These are phyloP conservation scores for Venturia aucupariae DNA, from an alignment of 2,329 filamentous ascomycete species.

Conservation along the genomic window DNA sequence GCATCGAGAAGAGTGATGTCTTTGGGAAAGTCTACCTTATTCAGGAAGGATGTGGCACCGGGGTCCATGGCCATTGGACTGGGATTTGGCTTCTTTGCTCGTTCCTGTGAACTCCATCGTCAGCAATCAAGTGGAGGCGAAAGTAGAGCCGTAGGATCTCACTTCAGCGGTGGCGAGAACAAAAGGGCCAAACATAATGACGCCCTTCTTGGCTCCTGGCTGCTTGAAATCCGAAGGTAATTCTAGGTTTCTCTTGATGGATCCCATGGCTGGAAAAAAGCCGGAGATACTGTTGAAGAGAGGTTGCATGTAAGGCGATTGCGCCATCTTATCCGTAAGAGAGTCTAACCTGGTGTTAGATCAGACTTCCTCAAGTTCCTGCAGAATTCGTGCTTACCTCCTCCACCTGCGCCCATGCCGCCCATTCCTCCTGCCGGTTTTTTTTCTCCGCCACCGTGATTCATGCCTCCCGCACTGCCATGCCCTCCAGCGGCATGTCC, in stretches of 20 bases:
- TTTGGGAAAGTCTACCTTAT: background rate
- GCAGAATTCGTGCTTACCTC: background rate
- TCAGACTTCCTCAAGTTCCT: background rate
- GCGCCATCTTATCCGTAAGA: background rate
- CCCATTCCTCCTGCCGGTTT: background rate
- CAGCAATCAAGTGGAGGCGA: background rate
- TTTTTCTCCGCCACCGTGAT: background rate
- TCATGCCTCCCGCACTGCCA: background rate
- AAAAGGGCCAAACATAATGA: background rate
- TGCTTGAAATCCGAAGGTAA: background rate
- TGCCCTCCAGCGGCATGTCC: background rate
- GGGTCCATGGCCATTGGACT: slow-evolving; percentile 2
- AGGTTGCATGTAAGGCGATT: background rate
- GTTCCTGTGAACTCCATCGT: background rate
- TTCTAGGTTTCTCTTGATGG: background rate
- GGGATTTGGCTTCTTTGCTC: background rate
- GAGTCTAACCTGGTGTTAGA: background rate
- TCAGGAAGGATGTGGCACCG: background rate
- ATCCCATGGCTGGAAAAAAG: background rate
- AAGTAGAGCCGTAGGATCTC: background rate
- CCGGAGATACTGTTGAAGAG: background rate
- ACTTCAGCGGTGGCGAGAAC: background rate
- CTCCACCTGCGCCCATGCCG: background rate
- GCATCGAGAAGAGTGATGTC: slow-evolving; percentile 5
- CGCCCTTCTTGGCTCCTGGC: background rate